Evolutionary conservation across 1,284 basidiomycete species (phyloP).

Genomic region (Rhizoctonia solani): DNA sequence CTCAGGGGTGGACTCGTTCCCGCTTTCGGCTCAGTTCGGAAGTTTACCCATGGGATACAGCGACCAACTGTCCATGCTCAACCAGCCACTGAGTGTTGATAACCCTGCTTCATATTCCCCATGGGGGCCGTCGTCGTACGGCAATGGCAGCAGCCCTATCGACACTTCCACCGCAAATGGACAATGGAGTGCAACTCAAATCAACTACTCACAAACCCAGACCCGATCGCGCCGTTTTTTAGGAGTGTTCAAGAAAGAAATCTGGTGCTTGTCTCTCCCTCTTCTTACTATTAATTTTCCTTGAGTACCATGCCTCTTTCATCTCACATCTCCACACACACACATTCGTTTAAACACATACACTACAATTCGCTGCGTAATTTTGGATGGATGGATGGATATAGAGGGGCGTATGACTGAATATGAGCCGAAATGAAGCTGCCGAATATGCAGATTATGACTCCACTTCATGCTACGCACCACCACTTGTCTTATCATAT

Average conservation of each 20-base stretch:
- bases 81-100: conserved; percentile 19
- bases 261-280: conserved; percentile 48
- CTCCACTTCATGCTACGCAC: conserved; percentile 21
- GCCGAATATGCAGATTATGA: conserved; percentile 22
- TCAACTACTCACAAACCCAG: conserved; percentile 40
- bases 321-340: conserved; percentile 14
- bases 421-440: conserved; percentile 30
- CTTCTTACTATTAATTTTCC: conserved; percentile 33
- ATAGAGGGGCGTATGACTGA: conserved; percentile 34
- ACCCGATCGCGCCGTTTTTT: conserved; percentile 62
- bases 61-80: conserved; percentile 26
- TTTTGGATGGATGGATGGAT: conserved; percentile 36
- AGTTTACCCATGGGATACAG: conserved; percentile 29
- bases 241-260: conserved; percentile 54
- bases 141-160: neutral
- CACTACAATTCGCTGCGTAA: too few relatives aligned
- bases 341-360: conserved; percentile 32
- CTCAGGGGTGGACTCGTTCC: conserved; percentile 33
- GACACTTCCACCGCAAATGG: conserved; percentile 42
- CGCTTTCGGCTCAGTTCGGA: conserved; percentile 34
- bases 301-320: conserved; percentile 16
- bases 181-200: conserved; percentile 50
- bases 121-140: conserved; percentile 28
- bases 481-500: conserved; percentile 22
- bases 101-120: conserved; percentile 28